A percentile compares a stretch with the other conserved stretches of the same genome.
phyloP scores from a whole-genome alignment of 1,284 basidiomycete species.

The Cryptococcus amylolentus region DNA sequence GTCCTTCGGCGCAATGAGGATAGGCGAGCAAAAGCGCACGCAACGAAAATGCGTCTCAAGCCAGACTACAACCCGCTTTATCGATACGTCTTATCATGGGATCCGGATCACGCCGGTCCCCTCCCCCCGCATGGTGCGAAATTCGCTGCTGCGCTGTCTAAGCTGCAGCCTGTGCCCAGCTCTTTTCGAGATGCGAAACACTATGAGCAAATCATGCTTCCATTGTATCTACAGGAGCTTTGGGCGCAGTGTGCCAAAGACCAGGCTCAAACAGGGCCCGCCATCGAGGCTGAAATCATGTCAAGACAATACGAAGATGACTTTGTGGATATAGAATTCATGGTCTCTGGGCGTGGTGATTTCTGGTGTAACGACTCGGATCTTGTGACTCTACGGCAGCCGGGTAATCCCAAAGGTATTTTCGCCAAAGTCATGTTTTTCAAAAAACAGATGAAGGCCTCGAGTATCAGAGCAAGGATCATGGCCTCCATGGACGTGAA shows the following conservation, averaged over 20 bases:
- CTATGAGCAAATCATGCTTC: constrained; percentile 75
- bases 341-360: constrained; percentile 56
- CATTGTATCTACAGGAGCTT: constrained; percentile 83
- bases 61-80: constrained; percentile 80
- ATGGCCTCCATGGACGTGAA: constrained; percentile 49
- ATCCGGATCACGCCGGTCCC: constrained; percentile 67
- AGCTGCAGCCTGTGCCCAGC: constrained; percentile 58
- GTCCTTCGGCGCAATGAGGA: constrained; percentile 45
- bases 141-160: constrained; percentile 43
- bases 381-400: constrained; percentile 66
- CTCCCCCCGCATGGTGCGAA: constrained; percentile 56
- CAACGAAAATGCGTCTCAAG: constrained; percentile 67
- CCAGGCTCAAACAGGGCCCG: constrained; percentile 57
- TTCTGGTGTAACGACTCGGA: constrained; percentile 77
- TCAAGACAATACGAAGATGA: constrained; percentile 52
- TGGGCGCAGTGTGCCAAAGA: constrained; percentile 85
- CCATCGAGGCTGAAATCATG: constrained; percentile 65
- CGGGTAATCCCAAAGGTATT: constrained; percentile 44
- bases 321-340: constrained; percentile 44
- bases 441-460: constrained; percentile 54
- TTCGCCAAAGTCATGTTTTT: constrained; percentile 80
- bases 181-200: constrained; percentile 64
- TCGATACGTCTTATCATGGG: constrained; percentile 78
- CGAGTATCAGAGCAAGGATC: constrained; percentile 52
- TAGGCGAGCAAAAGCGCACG: constrained; percentile 61